Conservation (phyloP, 345 rosid genomes). For the Pistacia atlantica region DNA sequence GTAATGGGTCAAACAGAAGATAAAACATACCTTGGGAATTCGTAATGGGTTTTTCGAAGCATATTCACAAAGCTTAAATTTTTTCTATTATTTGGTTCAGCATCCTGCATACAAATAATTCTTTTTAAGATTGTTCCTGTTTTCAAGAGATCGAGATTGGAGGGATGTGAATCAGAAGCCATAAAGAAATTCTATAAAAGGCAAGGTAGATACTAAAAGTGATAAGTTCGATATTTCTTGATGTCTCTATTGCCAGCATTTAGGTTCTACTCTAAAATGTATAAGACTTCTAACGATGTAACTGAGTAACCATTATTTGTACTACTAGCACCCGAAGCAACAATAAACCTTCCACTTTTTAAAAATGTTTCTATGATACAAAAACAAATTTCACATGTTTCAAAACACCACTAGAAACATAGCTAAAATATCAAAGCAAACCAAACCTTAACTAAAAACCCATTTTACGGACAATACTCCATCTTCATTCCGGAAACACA, state of each 20-base stretch:
- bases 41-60: slow-evolving; percentile 85
- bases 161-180: slow-evolving; percentile 7
- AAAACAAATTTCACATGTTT: background rate
- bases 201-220: background rate
- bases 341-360: too few relatives aligned
- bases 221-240: slow-evolving; percentile 3
- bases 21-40: slow-evolving; percentile 73
- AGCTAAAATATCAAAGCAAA: background rate
- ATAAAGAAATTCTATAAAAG: background rate
- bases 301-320: background rate
- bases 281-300: background rate
- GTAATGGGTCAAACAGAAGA: slow-evolving; percentile 13
- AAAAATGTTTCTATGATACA: background rate
- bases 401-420: background rate
- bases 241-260: background rate
- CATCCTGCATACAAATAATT: slow-evolving; percentile 50
- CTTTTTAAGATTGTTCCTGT: background rate
- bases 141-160: background rate
- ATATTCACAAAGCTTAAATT: slow-evolving; percentile 93
- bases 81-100: slow-evolving; percentile 83
- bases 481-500: background rate
- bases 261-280: background rate
- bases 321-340: background rate
- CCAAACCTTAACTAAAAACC: background rate
- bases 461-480: background rate